phyloP scores from a whole-genome alignment of 2,329 filamentous ascomycete genomes.

The Diaporthe humulicola region DNA sequence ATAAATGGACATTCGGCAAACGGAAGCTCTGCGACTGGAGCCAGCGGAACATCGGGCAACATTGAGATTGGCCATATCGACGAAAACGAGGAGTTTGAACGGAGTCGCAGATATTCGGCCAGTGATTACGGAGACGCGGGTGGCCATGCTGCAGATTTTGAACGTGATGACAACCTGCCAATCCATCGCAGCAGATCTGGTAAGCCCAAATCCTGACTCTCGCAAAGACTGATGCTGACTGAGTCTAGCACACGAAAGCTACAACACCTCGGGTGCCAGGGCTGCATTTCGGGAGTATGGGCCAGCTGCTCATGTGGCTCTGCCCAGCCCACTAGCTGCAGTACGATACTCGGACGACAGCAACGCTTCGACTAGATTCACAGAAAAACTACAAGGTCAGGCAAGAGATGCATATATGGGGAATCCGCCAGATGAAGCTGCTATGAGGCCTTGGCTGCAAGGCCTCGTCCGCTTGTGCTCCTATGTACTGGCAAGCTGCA shows the following conservation, averaged over 20 bases:
- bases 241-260: slow-evolving; percentile 6
- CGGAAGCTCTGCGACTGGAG: not conserved
- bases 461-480: slow-evolving; percentile 28
- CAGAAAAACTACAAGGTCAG: not conserved
- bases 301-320: not conserved
- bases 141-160: not conserved
- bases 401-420: not conserved
- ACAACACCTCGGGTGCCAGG: not conserved
- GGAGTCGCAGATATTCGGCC: not conserved
- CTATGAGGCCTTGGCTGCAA: slow-evolving; percentile 12
- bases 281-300: not conserved
- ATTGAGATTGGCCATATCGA: slow-evolving; percentile 27
- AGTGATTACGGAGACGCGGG: slow-evolving; percentile 17
- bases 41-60: slow-evolving; percentile 24
- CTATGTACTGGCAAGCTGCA: slow-evolving; percentile 35
- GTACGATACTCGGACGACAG: slow-evolving; percentile 9
- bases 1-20: not conserved
- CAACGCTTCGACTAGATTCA: slow-evolving; percentile 4
- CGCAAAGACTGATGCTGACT: not conserved
- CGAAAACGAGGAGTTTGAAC: slow-evolving; percentile 3
- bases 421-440: not conserved
- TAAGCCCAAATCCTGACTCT: not conserved
- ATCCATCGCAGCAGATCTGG: slow-evolving; percentile 10
- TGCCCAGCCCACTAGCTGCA: slow-evolving; percentile 14
- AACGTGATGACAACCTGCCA: not conserved